Percentiles rank a stretch among this genome's conserved stretches.
Evolutionary conservation across 169 alveolate genomes (phyloP).

Genomic region (Plasmodium vinckei): DNA sequence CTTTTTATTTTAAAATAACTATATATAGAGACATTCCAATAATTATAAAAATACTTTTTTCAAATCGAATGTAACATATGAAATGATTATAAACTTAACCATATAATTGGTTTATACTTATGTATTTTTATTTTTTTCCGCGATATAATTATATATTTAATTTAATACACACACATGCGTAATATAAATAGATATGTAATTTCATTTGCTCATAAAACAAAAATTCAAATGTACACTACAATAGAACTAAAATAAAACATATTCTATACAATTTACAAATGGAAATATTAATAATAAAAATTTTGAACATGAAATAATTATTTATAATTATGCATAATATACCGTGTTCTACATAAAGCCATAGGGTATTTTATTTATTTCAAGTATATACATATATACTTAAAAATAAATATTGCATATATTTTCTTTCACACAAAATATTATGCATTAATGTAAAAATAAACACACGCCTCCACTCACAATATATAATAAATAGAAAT

Average conservation of each 20-base stretch:
- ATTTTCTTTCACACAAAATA: not conserved
- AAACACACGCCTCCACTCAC: not conserved
- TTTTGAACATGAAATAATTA: not conserved
- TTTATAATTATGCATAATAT: not conserved
- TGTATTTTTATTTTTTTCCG: not conserved
- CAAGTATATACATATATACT: not conserved
- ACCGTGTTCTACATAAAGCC: constrained; percentile 1
- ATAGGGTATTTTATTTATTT: not conserved
- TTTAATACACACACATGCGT: not conserved
- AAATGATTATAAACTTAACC: not conserved
- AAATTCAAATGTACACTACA: constrained; percentile 1
- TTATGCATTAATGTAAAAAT: not conserved
- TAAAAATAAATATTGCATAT: not conserved
- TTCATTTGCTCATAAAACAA: not conserved
- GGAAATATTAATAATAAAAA: not conserved
- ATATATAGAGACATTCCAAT: not conserved
- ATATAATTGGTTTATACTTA: not conserved
- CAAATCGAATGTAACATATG: not conserved
- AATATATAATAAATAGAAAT: not conserved
- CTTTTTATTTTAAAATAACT: not conserved
- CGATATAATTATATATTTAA: not conserved
- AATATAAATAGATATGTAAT: constrained; percentile 11
- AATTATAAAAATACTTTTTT: not conserved
- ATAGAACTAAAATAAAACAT: not conserved
- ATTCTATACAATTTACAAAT: constrained; percentile 1